Conservation (phyloP, 1,139 yeast genomes). For the Lodderomyces theae region DNA sequence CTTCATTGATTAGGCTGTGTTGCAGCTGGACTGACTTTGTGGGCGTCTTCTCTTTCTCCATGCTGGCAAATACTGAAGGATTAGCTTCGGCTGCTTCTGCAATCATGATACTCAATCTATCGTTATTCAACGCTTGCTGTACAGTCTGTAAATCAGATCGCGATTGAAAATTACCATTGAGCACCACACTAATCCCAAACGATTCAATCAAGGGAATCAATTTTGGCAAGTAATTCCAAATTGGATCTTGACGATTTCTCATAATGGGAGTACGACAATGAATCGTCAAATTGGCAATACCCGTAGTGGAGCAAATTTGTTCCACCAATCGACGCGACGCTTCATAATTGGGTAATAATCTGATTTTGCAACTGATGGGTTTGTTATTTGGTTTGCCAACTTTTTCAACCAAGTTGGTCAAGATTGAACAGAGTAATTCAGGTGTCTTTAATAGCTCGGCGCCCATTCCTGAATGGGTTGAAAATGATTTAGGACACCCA, state of each 20-base stretch:
- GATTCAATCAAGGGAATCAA: conserved; percentile 61
- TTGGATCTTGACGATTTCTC: conserved; percentile 85
- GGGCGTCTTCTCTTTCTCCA: too few species aligned
- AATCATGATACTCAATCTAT: conserved; percentile 79
- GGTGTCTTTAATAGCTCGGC: conserved; percentile 87
- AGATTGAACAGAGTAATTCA: conserved; percentile 66
- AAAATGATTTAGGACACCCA: conserved; percentile 92
- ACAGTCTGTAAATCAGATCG: conserved; percentile 55
- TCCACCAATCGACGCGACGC: conserved; percentile 63
- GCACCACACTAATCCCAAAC: conserved; percentile 66
- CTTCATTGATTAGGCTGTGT: conserved; percentile 48
- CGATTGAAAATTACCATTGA: conserved; percentile 73
- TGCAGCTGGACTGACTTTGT: conserved; percentile 18
- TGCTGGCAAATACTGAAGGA: conserved; percentile 64
- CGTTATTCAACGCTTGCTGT: conserved; percentile 50
- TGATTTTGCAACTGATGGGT: conserved; percentile 86
- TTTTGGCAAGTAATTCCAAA: conserved; percentile 60
- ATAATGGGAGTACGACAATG: conserved; percentile 88
- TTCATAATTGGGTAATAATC: conserved; percentile 59
- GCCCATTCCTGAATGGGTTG: conserved; percentile 94
- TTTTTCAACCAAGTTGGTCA: conserved; percentile 63
- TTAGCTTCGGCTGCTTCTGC: conserved; percentile 89
- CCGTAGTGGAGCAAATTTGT: conserved; percentile 72
- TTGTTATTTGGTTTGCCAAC: conserved; percentile 77
- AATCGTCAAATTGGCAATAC: conserved; percentile 78